Evolutionary conservation across 1,284 basidiomycete species (phyloP), one percentile per base, ranked within the genome.

Genomic region (Heterobasidion occidentale): DNA sequence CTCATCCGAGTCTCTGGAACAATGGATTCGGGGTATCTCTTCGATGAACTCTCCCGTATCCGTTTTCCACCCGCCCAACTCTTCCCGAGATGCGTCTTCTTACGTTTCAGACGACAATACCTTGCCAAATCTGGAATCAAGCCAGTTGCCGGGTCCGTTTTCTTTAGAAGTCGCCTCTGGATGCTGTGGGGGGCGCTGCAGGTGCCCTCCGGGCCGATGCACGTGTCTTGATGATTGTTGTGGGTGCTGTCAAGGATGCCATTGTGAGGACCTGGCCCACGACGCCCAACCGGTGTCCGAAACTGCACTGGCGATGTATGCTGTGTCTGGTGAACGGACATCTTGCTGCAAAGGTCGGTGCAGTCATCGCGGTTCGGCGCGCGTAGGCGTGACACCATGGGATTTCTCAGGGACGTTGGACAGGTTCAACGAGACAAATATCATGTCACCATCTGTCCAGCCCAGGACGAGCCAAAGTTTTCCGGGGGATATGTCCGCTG

Each of bases 201-300:
- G 63, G 44, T 77, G 76, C 53, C 59, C 67, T 0, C 53, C 55
- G 0, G 70, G 72, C 9, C 57, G 69, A n/a, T 74, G 73, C 59
- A 52, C 64, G 7, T 77, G 74, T 56, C 59, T 66, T 9, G 45
- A 63, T 4, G 70, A 68, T 51, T 71, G 68, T 52, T 68, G 66
- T 56, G 67, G 70, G 3, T 67, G 67, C 47, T 68, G 71, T 56
- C 66, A 69, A 38, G 69, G 70, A 15, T 68, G 68, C 51, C 56
- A 67, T 36, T 71, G 70, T 51, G 61, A 63, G 34, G 61, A 60
- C 11, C 67, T 63, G 52, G 58, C 59, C n/a, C 65, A 46, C 27
- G 44, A 46, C 3, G 5, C 52, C 9, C 65, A 61, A 34, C 55
- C 58, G 35, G 55, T 46, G 7, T 56, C 59, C 47, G 56, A 56